Conservation (phyloP, 495 filamentous ascomycete species). For the Cercophora sp. region DNA sequence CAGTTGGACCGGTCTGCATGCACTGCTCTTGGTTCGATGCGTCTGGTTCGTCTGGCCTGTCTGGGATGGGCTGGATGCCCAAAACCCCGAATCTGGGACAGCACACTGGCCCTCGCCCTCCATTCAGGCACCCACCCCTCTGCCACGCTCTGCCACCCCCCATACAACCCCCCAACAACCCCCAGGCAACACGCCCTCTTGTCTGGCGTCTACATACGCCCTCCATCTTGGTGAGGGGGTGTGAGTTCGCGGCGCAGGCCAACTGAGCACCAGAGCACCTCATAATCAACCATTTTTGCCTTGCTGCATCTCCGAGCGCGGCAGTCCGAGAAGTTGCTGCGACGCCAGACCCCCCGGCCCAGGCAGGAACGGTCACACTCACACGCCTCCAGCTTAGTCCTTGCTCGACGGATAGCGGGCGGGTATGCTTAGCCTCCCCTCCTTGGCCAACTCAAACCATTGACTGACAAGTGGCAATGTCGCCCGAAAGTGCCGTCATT, state of each 20-base stretch:
- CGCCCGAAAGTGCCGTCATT: conserved; percentile 32
- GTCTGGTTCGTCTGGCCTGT: neutral
- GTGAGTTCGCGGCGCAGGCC: neutral
- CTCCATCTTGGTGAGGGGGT: no score
- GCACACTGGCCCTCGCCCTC: neutral
- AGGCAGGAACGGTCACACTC: conserved; percentile 27
- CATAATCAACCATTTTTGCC: conserved; percentile 4
- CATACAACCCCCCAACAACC: no score
- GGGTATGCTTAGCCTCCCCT: conserved; percentile 30
- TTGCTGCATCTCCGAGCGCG: conserved; percentile 12
- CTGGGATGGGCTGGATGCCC: conserved; percentile 9
- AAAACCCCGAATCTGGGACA: conserved; percentile 11
- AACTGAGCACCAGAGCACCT: conserved; percentile 3
- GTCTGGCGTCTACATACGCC: no score
- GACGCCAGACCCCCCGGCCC: conserved; percentile 7
- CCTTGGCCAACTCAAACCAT: conserved; percentile 29
- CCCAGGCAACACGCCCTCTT: no score
- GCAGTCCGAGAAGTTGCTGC: conserved; percentile 15
- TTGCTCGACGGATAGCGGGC: conserved; percentile 27
- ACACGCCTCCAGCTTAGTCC: conserved; percentile 15
- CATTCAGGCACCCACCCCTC: neutral
- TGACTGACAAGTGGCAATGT: conserved; percentile 41
- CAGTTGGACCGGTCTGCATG: conserved; percentile 26
- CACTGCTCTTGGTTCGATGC: conserved; percentile 1
- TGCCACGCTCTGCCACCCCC: neutral